A percentile compares a stretch with the other conserved stretches of the same genome.
Evolutionary conservation across 179 eudicot genomes (phyloP).

Genomic region (Silene coronaria): DNA sequence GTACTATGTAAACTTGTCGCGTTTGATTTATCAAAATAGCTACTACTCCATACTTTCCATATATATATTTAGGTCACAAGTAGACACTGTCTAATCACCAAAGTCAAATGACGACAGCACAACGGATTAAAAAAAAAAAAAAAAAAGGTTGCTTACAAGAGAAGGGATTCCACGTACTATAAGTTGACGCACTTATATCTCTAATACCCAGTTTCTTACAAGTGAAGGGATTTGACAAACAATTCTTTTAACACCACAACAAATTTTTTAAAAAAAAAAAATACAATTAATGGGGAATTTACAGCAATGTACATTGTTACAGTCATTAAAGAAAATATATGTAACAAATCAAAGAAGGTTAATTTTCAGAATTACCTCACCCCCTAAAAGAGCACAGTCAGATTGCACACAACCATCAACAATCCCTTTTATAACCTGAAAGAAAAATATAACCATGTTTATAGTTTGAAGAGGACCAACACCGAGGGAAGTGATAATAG

Average conservation of each 20-base stretch:
- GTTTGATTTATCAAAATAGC: neutral
- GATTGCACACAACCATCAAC: conserved; percentile 92
- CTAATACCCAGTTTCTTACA: neutral
- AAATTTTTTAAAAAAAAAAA: neutral
- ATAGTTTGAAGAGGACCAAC: neutral
- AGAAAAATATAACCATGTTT: neutral
- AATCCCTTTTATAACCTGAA: conserved; percentile 86
- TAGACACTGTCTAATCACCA: too few relatives aligned
- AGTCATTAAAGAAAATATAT: neutral
- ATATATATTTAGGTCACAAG: too few relatives aligned
- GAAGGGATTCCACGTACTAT: too few relatives aligned
- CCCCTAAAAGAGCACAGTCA: conserved; percentile 81
- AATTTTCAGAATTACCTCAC: conserved; percentile 55
- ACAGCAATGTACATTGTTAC: too few relatives aligned
- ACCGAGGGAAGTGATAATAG: neutral
- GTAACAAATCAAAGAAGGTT: conserved; percentile 6
- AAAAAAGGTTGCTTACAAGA: too few relatives aligned
- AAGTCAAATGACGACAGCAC: too few relatives aligned
- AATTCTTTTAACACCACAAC: neutral
- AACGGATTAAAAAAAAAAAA: too few relatives aligned
- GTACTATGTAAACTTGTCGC: too few relatives aligned
- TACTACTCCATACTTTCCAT: neutral
- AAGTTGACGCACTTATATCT: neutral
- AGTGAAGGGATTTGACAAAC: neutral
- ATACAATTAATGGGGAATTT: too few relatives aligned